Evolutionary conservation across 306 rosid genomes (phyloP).

Genomic region (Senna siamea): DNA sequence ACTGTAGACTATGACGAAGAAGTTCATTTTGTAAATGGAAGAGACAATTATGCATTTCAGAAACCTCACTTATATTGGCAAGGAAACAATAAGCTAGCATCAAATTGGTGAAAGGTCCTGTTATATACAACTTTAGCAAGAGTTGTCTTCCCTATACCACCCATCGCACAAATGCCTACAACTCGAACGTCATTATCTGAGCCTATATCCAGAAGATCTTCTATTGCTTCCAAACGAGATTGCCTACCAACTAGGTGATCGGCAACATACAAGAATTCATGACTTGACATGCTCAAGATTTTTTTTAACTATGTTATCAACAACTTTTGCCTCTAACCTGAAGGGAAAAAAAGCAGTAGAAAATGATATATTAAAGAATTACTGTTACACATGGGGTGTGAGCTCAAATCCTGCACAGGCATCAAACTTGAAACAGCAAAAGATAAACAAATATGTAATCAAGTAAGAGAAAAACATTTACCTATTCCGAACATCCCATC

Average conservation of each 20-base stretch:
- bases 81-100: not conserved
- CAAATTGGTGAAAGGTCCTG: not conserved
- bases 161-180: conserved; percentile 26
- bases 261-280: not conserved
- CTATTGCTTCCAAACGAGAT: not conserved
- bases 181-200: not conserved
- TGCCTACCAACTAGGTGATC: conserved; percentile 22
- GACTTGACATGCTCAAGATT: not conserved
- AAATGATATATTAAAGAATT: no score
- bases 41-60: not conserved
- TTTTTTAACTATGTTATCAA: no score
- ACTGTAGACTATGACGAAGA: not conserved
- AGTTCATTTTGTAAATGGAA: conserved; percentile 15
- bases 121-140: not conserved
- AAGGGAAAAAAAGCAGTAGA: no score
- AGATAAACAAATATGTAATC: not conserved
- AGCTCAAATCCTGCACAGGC: no score
- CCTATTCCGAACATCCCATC: not conserved
- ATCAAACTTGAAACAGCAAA: not conserved
- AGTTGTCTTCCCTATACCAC: conserved; percentile 40
- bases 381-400: no score
- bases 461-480: not conserved
- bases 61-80: not conserved
- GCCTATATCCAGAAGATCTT: not conserved
- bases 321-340: no score